Percentiles rank a stretch among this genome's conserved stretches.
phyloP scores from a whole-genome alignment of 75 land plant species.

The Cupressus sempervirens region DNA sequence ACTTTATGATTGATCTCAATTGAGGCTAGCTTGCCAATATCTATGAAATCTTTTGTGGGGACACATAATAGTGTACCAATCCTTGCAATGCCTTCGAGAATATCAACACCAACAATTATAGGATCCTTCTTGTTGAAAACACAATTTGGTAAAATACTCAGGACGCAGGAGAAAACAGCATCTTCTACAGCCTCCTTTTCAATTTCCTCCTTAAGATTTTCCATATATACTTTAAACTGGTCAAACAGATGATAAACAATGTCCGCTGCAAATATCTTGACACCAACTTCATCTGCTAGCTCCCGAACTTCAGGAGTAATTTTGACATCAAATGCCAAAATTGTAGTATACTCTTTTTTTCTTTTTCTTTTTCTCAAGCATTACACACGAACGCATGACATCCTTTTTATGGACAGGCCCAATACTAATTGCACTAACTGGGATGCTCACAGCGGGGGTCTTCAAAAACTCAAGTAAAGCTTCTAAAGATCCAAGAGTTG shows the following conservation, averaged over 20 bases:
- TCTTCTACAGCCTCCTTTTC: conserved; percentile 89
- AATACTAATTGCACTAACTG: conserved; percentile 87
- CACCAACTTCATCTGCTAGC: conserved; percentile 90
- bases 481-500: conserved; percentile 93
- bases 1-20: conserved; percentile 91
- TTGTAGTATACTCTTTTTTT: conserved; percentile 94
- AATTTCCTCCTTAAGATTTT: conserved; percentile 83
- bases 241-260: conserved; percentile 97
- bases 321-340: conserved; percentile 98
- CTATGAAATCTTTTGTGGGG: conserved; percentile 80
- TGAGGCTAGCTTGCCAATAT: conserved; percentile 89
- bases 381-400: conserved; percentile 97
- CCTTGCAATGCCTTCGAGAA: conserved; percentile 88
- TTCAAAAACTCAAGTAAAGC: conserved; percentile 91
- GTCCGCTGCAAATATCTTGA: conserved; percentile 91
- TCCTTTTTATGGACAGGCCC: conserved; percentile 98
- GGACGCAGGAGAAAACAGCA: conserved; percentile 95
- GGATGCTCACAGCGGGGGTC: conserved; percentile 84
- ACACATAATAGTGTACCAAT: conserved; percentile 94
- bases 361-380: conserved; percentile 95
- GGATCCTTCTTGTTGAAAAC: conserved; percentile 96
- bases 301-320: conserved; percentile 94
- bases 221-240: conserved; percentile 93
- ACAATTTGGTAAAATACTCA: conserved; percentile 80
- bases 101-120: conserved; percentile 91